phyloP scores from a whole-genome alignment of 495 filamentous ascomycete genomes.

The Parathielavia hyrcaniae region DNA sequence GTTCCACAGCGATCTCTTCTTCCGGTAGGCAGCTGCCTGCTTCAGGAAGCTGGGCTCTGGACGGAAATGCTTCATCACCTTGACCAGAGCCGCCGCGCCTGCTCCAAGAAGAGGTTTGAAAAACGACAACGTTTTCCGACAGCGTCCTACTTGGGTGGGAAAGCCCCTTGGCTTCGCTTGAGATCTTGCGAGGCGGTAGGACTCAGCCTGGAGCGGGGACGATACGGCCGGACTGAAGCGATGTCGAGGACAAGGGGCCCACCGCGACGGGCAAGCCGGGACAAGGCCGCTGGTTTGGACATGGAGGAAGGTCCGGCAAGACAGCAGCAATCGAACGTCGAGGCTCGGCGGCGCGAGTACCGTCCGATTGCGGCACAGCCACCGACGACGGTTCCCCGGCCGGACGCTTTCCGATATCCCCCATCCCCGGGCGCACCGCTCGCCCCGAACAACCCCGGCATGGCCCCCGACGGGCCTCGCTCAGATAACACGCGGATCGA shows the following conservation, averaged over 20 bases:
- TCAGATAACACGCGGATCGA: neutral
- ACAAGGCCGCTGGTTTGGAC: neutral
- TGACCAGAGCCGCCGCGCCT: neutral
- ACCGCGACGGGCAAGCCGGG: constrained; percentile 3
- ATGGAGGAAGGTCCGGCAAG: neutral
- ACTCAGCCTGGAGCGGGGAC: constrained; percentile 1
- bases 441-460: neutral
- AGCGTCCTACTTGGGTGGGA: neutral
- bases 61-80: constrained; percentile 14
- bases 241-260: constrained; percentile 8
- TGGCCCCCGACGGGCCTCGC: no score
- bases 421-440: neutral
- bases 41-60: constrained; percentile 2
- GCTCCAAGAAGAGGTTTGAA: neutral
- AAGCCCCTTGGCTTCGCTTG: neutral
- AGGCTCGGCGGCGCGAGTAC: neutral
- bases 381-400: neutral
- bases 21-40: constrained; percentile 11
- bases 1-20: constrained; percentile 17
- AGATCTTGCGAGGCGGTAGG: neutral
- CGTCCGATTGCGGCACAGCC: constrained; percentile 7
- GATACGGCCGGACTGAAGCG: neutral
- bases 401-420: neutral
- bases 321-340: no score
- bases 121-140: neutral